phyloP scores from a whole-genome alignment of 345 rosid genomes.

The Orychophragmus violaceus region DNA sequence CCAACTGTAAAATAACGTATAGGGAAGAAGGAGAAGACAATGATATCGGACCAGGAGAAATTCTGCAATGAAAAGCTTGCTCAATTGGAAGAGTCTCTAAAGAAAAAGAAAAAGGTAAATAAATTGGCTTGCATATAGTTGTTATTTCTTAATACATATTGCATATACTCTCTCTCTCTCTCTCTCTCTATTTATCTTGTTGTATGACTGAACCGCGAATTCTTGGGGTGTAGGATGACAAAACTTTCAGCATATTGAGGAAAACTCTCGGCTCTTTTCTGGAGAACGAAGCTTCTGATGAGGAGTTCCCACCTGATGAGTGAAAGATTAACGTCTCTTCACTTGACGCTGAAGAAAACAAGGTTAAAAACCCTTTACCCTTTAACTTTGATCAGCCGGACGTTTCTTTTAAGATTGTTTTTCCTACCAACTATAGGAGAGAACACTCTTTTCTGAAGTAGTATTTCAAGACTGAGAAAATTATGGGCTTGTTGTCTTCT shows the following conservation, averaged over 20 bases:
- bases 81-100: slow-evolving; percentile 56
- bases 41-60: slow-evolving; percentile 62
- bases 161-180: not conserved
- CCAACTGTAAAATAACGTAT: slow-evolving; percentile 13
- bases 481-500: not conserved
- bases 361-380: not conserved
- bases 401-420: not conserved
- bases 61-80: slow-evolving; percentile 54
- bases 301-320: slow-evolving; percentile 60
- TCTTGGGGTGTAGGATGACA: slow-evolving; percentile 46
- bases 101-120: slow-evolving; percentile 62
- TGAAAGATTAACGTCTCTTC: slow-evolving; percentile 24
- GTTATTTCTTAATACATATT: not conserved
- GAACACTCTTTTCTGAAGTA: not conserved
- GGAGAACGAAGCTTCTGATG: slow-evolving; percentile 56
- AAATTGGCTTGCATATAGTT: not conserved
- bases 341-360: not conserved
- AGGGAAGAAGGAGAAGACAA: slow-evolving; percentile 73
- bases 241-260: slow-evolving; percentile 68
- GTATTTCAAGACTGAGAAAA: not conserved
- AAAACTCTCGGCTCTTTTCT: slow-evolving; percentile 69
- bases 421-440: not conserved
- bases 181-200: not conserved
- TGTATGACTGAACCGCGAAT: not conserved
- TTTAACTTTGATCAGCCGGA: not conserved